Evolutionary conservation across 176 grass and related monocot species (phyloP), one percentile per base, ranked within the genome.

Genomic region (Oryza brachyantha): DNA sequence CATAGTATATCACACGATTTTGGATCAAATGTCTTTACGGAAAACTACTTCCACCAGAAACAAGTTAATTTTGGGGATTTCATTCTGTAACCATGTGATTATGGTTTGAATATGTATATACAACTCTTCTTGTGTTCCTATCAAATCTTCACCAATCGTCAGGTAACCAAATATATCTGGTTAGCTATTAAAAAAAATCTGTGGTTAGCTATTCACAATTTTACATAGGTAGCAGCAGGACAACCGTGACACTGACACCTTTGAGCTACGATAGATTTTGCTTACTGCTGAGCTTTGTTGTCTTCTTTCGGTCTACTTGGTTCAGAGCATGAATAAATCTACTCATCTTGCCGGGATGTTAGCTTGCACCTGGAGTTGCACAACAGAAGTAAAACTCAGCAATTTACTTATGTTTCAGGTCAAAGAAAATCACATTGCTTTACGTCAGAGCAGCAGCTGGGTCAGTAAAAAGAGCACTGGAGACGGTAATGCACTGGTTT

Each of bases 351-450:
- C 9, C 21, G n/a, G 19, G 48, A 52, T 61, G 25, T 72, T 73
- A 83, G 70, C 80, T 84, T 10, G 34, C 27, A 74, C 62, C 86
- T 83, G 74, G 61, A 74, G 74, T 61, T 68, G 63, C 48, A 73
- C 81, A 68, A 32, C 60, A 88, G 58, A 83, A 27, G 40, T 37
- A 88, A 28, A 13, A 24, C 24, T 79, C 24, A 74, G 68, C 27
- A 3, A 37, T n/a, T n/a, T n/a, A n/a, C n/a, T n/a, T n/a, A n/a
- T 68, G 63, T 50, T 61, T 40, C 2, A 43, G 11, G 42, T 43
- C 5, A 35, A n/a, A 24, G 35, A 48, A 43, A 70, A 34, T 12
- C 21, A 8, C 39, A 25, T 0, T 31, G n/a, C 63, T 75, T 83
- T 22, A 66, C 17, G 25, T 16, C 8, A 14, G 16, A 66, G 61